A percentile compares a stretch with the other conserved stretches of the same genome.
These are phyloP conservation scores for Candida mattraensis DNA, from an alignment of 805 yeast species.

Conservation along the genomic window DNA sequence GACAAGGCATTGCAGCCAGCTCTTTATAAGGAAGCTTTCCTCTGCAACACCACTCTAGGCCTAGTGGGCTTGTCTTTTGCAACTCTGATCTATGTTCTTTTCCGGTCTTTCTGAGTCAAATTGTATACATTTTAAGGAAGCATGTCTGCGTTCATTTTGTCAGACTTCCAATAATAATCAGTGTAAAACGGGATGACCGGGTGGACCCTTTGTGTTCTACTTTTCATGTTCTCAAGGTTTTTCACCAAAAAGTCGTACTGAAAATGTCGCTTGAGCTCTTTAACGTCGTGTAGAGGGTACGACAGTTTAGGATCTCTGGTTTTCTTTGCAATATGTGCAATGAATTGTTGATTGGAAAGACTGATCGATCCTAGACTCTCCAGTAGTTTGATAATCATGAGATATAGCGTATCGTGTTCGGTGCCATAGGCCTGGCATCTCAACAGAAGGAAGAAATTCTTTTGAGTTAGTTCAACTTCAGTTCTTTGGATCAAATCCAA, in stretches of 20 bases:
- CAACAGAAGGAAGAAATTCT: constrained; percentile 20
- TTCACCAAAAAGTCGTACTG: constrained; percentile 14
- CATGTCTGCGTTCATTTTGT: too few relatives aligned
- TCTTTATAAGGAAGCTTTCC: constrained; percentile 19
- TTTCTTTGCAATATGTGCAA: constrained; percentile 1
- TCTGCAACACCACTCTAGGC: constrained; percentile 17
- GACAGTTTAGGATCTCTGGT: constrained; percentile 18
- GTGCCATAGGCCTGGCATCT: constrained; percentile 24
- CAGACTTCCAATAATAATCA: too few relatives aligned
- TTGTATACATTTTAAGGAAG: too few relatives aligned
- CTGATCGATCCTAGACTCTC: constrained; percentile 10
- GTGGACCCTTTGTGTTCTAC: too few relatives aligned
- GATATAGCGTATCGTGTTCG: constrained; percentile 26
- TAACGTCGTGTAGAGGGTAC: constrained; percentile 8
- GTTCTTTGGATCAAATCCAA: constrained; percentile 8
- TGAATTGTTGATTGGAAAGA: too few relatives aligned
- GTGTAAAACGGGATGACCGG: too few relatives aligned
- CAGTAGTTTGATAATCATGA: constrained; percentile 15
- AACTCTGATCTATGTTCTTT: constrained; percentile 16
- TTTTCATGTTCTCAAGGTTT: too few relatives aligned
- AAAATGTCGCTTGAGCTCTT: constrained; percentile 8
- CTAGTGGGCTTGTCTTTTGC: constrained; percentile 23
- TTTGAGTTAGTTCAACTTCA: constrained; percentile 9
- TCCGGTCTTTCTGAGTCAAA: too few relatives aligned
- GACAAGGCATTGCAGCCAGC: constrained; percentile 27